Base-by-base conservation (phyloP, 768 basidiomycete species). In the Neoboletus subvelutipes region DNA sequence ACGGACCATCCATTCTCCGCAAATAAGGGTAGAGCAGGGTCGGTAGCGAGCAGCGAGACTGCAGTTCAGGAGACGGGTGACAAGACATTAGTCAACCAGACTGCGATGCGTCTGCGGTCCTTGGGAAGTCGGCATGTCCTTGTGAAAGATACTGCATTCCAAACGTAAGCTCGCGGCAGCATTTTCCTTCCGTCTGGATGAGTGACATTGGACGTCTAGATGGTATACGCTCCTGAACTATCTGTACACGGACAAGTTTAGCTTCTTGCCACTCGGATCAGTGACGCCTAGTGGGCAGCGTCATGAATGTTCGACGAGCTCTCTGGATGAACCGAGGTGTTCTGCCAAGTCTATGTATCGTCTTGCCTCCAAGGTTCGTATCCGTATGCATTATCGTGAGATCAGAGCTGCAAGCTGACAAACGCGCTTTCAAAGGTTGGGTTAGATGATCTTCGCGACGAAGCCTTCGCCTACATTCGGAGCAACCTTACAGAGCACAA, bases 261-360 rank as follows among this genome's bases (percentile, higher is more conserved):
- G 52, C 33, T 78, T 75, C 46, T 58, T 60, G 26, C 70, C 72
- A 9, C 67, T 76, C 22, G 66, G 52, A 17, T 67, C 66, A 5
- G 3, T 56, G 15, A 58, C 43, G 29, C 50, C 43, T 15, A 22
- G 18, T 20, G 46, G 43, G 7, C 46, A 55, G 46, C 34, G 40
- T 28, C 45, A 15, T 3, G 26, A 46, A 24, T 52, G 45, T 10
- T 58, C 54, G 17, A 54, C 52, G 41, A 55, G 42, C 42, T 28
- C 52, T 17, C 20, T 54, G 0, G 66, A 65, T 20, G 40, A 34
- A 17, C 52, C 56, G 3, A 53, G 33, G 11, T 78, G 75, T 56
- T 79, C 77, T 6, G 73, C 77, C 0, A 79, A 79, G 52, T 79
- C 78, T 0, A 78, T 78, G 73, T 79, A 77, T 56, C 73, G 78